Base-by-base conservation (phyloP, 257 asterid genomes). In the Primulina huaijiensis region DNA sequence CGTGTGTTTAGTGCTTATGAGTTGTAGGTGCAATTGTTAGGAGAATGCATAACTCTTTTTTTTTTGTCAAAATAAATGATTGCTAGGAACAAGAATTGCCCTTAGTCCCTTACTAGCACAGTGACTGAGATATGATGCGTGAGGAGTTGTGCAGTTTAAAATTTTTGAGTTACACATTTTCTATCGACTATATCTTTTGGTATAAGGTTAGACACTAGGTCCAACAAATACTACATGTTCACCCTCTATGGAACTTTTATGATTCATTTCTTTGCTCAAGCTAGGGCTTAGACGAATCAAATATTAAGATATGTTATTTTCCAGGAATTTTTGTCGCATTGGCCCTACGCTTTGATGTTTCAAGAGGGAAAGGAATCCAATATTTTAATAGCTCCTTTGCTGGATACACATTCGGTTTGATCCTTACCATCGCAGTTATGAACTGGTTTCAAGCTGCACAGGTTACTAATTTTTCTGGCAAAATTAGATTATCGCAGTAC, bases 381-480 rank as follows among this genome's bases (percentile, higher is more conserved):
- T 93, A 93, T 79, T 93, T 93, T 76, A 87, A 79, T 82, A 93
- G 99, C 74, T 93, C 96, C 76, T 93, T 90, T 82, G 76, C 85
- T 59, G 99, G 99, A 75, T 90, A 93, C 60, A 56, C 82, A 37
- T 81, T 72, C 58, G 99, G 97, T 75, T 75, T 93, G 75, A 75
- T 87, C 61, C 82, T 80, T 40, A 93, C 99, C 11, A 93, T 93
- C 68, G 46, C 87, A 30, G 94, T 90, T 69, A 93, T 93, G 99
- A 93, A 90, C 81, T 93, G 99, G 99, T 93, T 89, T 83, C 96
- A 93, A 86, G 97, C 99, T 74, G 99, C 96, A 70, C 99, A 93
- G 86, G 99, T 89, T 64, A 55, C 83, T 62, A 12, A 29, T 25
- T 29, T 56, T 72, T 37, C 53, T 65, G 19, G 35, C 63, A 7